phyloP scores from a whole-genome alignment of 345 rosid genomes.

The Trapa bicornis region DNA sequence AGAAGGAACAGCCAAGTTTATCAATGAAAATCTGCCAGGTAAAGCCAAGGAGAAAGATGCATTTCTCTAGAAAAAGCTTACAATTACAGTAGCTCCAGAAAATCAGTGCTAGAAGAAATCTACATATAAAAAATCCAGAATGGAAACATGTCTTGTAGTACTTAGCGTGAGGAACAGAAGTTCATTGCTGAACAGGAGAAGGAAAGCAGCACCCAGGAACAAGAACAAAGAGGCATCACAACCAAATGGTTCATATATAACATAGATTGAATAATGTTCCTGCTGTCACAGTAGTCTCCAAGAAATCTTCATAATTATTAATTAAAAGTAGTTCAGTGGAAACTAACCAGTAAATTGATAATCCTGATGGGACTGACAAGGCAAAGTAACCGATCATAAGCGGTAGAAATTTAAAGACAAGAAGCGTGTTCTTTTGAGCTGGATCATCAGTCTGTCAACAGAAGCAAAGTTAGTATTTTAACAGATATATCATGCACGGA shows the following conservation, averaged over 20 bases:
- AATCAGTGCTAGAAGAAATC: neutral
- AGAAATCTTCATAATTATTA: neutral
- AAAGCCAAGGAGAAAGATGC: neutral
- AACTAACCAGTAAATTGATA: constrained; percentile 92
- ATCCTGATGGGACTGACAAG: constrained; percentile 95
- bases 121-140: too few species aligned
- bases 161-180: neutral
- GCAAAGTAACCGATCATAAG: constrained; percentile 97
- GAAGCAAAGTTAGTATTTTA: constrained; percentile 3
- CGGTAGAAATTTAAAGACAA: constrained; percentile 91
- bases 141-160: neutral
- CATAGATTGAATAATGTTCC: neutral
- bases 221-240: neutral
- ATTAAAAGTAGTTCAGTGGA: constrained; percentile 11
- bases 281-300: neutral
- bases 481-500: neutral
- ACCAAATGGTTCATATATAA: neutral
- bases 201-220: neutral
- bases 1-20: constrained; percentile 2
- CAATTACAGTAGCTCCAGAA: neutral
- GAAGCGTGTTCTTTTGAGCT: constrained; percentile 87
- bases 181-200: neutral
- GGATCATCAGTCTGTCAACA: constrained; percentile 89
- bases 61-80: neutral
- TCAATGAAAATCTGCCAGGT: neutral